These are phyloP conservation scores for Lecanicillium sp. DNA, from an alignment of 2,329 filamentous ascomycete species.

Conservation along the genomic window DNA sequence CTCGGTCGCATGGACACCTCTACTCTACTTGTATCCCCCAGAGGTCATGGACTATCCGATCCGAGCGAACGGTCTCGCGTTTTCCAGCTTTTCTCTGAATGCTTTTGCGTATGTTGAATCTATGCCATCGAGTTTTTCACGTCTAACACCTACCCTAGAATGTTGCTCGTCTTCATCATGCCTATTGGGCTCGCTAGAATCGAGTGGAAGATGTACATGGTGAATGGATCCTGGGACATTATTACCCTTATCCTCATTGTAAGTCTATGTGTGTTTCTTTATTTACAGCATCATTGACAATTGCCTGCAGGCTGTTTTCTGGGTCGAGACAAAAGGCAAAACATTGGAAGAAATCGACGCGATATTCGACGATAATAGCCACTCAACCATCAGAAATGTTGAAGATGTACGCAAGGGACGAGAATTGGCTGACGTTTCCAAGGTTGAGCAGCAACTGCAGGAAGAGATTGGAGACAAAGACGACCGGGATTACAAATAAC, in stretches of 20 bases:
- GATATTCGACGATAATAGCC: conserved; percentile 15
- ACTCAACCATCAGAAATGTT: conserved; percentile 11
- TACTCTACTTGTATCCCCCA: conserved; percentile 17
- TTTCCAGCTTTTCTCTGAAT: conserved; percentile 12
- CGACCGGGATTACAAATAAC: too few relatives aligned
- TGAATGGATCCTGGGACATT: conserved; percentile 18
- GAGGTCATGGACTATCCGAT: conserved; percentile 21
- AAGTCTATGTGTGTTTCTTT: neutral
- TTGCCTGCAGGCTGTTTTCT: conserved; percentile 9
- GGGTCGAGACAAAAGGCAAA: conserved; percentile 33
- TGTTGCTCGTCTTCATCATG: conserved; percentile 13
- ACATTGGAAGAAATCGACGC: conserved; percentile 35
- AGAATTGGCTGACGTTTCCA: conserved; percentile 1
- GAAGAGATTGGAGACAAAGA: conserved; percentile 4
- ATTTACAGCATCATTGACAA: neutral
- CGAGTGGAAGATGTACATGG: conserved; percentile 18
- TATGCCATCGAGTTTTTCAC: too few relatives aligned
- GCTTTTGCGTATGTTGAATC: conserved; percentile 7
- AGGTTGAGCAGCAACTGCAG: conserved; percentile 3
- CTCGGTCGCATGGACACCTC: conserved; percentile 18
- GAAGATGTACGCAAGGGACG: conserved; percentile 12
- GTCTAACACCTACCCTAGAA: conserved; percentile 3
- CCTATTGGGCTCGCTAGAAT: conserved; percentile 15
- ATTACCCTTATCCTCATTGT: conserved; percentile 13
- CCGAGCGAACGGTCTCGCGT: conserved; percentile 26